Conservation (phyloP, 257 asterid species). For the Mentha longifolia region DNA sequence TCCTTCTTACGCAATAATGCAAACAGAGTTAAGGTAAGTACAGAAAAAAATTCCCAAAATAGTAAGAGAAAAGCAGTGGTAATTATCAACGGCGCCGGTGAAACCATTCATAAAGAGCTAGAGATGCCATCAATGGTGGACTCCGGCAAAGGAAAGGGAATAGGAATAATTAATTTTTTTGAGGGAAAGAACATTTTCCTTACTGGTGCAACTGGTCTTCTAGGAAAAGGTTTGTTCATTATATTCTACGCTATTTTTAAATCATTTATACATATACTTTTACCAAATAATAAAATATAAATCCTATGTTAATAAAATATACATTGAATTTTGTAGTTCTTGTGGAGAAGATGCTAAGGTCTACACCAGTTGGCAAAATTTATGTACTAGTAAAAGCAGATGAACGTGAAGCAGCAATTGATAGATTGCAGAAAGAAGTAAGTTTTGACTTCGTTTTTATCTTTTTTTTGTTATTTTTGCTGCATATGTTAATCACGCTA, state of each 20-base stretch:
- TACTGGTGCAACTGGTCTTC: conserved; percentile 62
- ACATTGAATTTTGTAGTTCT: conserved; percentile 35
- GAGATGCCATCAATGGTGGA: neutral
- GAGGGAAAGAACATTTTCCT: conserved; percentile 53
- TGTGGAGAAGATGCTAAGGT: conserved; percentile 53
- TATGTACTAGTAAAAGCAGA: conserved; percentile 51
- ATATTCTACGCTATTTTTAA: too few species aligned
- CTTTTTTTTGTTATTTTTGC: neutral
- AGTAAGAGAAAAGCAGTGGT: neutral
- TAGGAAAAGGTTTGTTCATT: conserved; percentile 56
- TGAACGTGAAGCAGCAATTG: conserved; percentile 44
- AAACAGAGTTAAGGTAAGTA: neutral
- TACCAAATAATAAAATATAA: too few species aligned
- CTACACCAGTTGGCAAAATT: conserved; percentile 49
- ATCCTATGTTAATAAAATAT: too few species aligned
- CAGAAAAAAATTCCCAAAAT: neutral
- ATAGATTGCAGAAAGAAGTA: conserved; percentile 49
- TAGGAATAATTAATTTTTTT: conserved; percentile 49
- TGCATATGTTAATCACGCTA: too few species aligned
- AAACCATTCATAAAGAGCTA: neutral
- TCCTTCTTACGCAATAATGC: too few species aligned
- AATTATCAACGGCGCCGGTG: neutral
- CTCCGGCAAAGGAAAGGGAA: conserved; percentile 25
- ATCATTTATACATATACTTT: neutral
- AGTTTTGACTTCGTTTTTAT: neutral